Evolutionary conservation across 805 yeast genomes (phyloP).

Genomic region (Spencermartinsiella europaea): DNA sequence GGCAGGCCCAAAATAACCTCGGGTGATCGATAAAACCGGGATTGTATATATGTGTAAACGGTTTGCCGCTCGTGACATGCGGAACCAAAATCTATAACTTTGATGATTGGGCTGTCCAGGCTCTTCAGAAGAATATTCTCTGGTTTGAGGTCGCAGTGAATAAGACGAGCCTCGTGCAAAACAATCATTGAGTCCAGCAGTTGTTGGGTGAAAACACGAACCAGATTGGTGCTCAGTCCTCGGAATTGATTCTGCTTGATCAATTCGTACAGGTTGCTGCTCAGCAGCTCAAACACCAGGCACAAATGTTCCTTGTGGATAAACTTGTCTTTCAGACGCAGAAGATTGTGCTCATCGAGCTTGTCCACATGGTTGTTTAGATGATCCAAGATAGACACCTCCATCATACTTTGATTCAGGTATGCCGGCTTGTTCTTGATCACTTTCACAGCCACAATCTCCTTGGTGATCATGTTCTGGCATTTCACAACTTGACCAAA

Average conservation of each 20-base stretch:
- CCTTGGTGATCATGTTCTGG: slow-evolving; percentile 71
- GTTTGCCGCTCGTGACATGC: slow-evolving; percentile 92
- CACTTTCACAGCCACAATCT: slow-evolving; percentile 89
- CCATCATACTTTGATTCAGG: slow-evolving; percentile 85
- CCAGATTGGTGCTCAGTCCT: slow-evolving; percentile 76
- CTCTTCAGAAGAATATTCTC: slow-evolving; percentile 82
- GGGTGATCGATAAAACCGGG: slow-evolving; percentile 90
- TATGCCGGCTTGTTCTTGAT: slow-evolving; percentile 89
- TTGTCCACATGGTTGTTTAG: slow-evolving; percentile 68
- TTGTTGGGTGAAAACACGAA: slow-evolving; percentile 73
- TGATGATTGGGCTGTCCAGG: slow-evolving; percentile 78
- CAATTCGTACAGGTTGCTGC: slow-evolving; percentile 83
- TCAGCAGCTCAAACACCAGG: slow-evolving; percentile 82
- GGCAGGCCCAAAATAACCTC: slow-evolving; percentile 91
- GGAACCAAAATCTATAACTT: slow-evolving; percentile 93
- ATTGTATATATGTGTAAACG: slow-evolving; percentile 85
- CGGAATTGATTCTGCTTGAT: slow-evolving; percentile 90
- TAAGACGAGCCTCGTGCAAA: slow-evolving; percentile 74
- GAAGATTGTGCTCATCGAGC: slow-evolving; percentile 65
- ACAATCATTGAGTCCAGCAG: slow-evolving; percentile 74
- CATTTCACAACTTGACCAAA: slow-evolving; percentile 98
- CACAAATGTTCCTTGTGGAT: slow-evolving; percentile 91
- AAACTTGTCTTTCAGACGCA: slow-evolving; percentile 79
- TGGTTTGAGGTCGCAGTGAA: slow-evolving; percentile 96
- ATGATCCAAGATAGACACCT: slow-evolving; percentile 78